phyloP scores from a whole-genome alignment of 2,329 filamentous ascomycete genomes.

The Fusarium proliferatum region DNA sequence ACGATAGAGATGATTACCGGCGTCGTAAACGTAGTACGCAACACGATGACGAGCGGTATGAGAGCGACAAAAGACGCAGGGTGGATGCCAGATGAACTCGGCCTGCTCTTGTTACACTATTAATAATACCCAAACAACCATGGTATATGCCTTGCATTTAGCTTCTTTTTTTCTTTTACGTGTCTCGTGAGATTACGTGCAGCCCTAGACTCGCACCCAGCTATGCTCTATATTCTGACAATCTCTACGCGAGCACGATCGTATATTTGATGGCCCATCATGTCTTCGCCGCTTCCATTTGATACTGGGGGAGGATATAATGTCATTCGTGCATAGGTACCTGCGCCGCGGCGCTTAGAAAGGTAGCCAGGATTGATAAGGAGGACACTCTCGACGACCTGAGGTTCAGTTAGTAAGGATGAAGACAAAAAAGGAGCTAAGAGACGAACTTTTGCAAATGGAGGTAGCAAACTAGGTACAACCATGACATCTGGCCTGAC shows the following conservation, averaged over 20 bases:
- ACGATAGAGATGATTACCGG: constrained; percentile 57
- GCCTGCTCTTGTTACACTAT: constrained; percentile 30
- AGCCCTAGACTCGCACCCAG: background rate
- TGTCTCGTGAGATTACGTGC: constrained; percentile 38
- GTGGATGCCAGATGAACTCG: constrained; percentile 57
- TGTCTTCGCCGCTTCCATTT: constrained; percentile 65
- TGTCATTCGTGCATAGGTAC: constrained; percentile 85
- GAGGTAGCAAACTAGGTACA: constrained; percentile 82
- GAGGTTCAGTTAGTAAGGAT: constrained; percentile 20
- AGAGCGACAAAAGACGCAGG: constrained; percentile 69
- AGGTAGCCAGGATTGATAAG: constrained; percentile 91
- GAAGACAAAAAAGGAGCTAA: background rate
- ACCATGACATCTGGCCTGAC: constrained; percentile 87
- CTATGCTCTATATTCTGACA: constrained; percentile 70
- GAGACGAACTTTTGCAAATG: constrained; percentile 84
- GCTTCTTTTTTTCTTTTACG: constrained; percentile 26
- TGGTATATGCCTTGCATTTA: constrained; percentile 7
- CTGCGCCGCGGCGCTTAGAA: constrained; percentile 84
- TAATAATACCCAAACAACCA: constrained; percentile 43
- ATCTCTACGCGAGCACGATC: constrained; percentile 89
- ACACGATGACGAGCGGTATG: constrained; percentile 63
- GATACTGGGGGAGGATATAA: constrained; percentile 74
- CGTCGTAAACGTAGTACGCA: constrained; percentile 69
- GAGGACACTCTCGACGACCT: constrained; percentile 92
- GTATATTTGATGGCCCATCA: constrained; percentile 80